Conservation (phyloP, 768 basidiomycete genomes). For the Dictyophora rubrovolvata region DNA sequence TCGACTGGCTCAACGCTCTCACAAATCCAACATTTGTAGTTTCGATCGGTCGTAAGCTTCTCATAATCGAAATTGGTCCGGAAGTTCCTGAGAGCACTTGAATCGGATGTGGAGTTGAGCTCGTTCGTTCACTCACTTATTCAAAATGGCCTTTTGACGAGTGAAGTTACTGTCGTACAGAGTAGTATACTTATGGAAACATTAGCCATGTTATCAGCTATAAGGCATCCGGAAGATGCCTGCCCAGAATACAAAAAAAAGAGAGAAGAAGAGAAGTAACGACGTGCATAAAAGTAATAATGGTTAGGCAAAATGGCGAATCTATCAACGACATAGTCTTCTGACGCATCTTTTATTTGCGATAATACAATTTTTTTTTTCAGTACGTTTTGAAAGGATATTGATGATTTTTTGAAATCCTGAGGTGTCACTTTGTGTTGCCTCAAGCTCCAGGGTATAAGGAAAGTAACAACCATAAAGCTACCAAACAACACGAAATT, state of each 20-base stretch:
- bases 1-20: constrained; percentile 53
- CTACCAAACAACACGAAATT: no score
- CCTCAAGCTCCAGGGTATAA: no score
- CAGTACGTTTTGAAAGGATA: no score
- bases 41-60: constrained; percentile 49
- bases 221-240: background rate
- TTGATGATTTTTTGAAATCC: no score
- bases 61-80: constrained; percentile 23
- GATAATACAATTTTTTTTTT: no score
- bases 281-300: no score
- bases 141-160: background rate
- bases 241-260: background rate
- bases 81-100: background rate
- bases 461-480: no score
- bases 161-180: background rate
- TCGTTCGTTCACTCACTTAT: background rate
- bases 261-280: background rate
- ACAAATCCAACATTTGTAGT: constrained; percentile 48
- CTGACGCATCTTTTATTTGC: no score
- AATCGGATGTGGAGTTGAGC: background rate
- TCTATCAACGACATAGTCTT: no score
- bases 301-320: no score
- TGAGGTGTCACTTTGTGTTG: no score
- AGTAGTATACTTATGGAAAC: background rate
- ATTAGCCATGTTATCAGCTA: no score